Conservation (phyloP, 305 asterid genomes). For the Coffea humblotiana region DNA sequence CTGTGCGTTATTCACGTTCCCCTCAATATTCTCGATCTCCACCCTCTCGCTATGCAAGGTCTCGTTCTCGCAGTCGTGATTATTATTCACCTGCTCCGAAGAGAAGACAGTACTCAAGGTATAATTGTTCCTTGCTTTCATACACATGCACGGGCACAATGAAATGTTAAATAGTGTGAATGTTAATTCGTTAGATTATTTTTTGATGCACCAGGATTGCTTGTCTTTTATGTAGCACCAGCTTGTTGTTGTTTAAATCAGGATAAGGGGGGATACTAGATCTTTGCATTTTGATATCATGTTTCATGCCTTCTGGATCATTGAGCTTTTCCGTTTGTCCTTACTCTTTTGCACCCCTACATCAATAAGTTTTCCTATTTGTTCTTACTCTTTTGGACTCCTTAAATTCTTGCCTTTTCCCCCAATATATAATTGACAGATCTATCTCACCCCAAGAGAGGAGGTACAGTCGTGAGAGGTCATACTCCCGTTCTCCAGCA, state of each 20-base stretch:
- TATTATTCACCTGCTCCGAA: conserved; percentile 61
- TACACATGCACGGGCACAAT: background rate
- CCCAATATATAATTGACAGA: conserved; percentile 33
- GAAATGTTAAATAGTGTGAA: too few species aligned
- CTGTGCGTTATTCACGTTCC: conserved; percentile 74
- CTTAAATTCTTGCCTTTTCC: background rate
- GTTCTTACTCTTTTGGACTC: background rate
- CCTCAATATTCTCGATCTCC: conserved; percentile 80
- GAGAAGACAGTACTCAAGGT: conserved; percentile 78
- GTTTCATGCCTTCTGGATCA: background rate
- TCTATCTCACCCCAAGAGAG: conserved; percentile 66
- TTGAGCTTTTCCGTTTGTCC: background rate
- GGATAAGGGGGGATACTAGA: background rate
- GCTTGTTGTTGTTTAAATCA: background rate
- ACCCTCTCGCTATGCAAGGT: conserved; percentile 59
- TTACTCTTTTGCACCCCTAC: background rate
- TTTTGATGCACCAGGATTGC: background rate
- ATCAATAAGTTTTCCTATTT: background rate
- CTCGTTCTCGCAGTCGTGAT: conserved; percentile 59
- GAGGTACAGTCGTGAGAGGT: conserved; percentile 52
- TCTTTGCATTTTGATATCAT: background rate
- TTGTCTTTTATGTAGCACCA: background rate
- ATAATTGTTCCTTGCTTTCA: background rate
- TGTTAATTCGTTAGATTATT: too few species aligned
- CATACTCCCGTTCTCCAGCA: conserved; percentile 53